Evolutionary conservation across 441 rosid species (phyloP), one percentile per base, ranked within the genome.

Genomic region (Mallotus repandus): DNA sequence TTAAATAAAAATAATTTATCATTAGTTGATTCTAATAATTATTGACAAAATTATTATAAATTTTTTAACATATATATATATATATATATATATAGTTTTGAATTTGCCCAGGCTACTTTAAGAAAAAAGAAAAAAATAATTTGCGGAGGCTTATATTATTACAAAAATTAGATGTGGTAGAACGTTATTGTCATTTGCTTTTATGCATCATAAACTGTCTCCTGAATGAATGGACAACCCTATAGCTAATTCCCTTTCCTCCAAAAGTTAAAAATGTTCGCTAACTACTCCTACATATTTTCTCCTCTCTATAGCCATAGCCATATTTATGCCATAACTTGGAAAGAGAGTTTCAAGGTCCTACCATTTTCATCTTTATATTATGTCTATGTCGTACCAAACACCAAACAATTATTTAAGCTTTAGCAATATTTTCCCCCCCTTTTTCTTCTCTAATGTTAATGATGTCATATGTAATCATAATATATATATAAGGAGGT

Each of bases 351-450:
- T 21, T 11, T 18, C 10, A 14, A 71, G 80, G 82, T 53, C 81
- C 81, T 55, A 71, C 59, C 45, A 43, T 58, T 7, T 59, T 9
- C 52, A 4, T 52, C 54, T 25, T 73, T 58, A 35, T 29, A 73
- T 58, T 45, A 67, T 70, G 76, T 77, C 78, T 56, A 5, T 69
- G 69, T 80, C 71, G 63, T 74, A 70, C 68, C 67, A 66, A 29
- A 77, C 78, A 70, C 68, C 67, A 66, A 29, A 77, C 78, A 70
- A 66, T 74, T 29, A 61, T 80, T 69, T 66, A 70, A 65, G 69
- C 67, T 19, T 29, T 60, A 54, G 6, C 49, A 48, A 0, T 21
- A 14, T 49, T 35, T 60, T 16, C 32, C 16, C 19, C 9, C 14
- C 38, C 6, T 32, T 41, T 54, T 59, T 57, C 38, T 67, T 66